Evolutionary conservation across 352 stramenopile genomes (phyloP).

Genomic region (Phytophthora europaea): DNA sequence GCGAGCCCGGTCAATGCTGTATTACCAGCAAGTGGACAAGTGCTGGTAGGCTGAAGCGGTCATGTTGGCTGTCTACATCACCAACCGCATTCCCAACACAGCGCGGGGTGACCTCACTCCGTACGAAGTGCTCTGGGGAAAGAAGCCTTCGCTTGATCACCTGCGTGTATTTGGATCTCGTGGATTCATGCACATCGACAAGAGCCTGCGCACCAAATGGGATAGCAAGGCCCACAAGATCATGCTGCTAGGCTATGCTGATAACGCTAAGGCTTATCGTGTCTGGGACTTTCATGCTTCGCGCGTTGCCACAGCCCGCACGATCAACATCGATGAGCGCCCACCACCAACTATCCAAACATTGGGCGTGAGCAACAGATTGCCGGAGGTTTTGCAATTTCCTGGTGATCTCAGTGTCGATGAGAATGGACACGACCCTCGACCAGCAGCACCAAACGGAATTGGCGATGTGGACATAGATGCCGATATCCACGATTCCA

Average conservation of each 20-base stretch:
- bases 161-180: conserved; percentile 26
- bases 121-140: conserved; percentile 11
- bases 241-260: conserved; percentile 15
- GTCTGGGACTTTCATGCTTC: conserved; percentile 13
- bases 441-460: neutral
- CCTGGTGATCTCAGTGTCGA: neutral
- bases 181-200: conserved; percentile 25
- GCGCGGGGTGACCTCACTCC: neutral
- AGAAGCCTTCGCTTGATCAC: conserved; percentile 17
- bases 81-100: conserved; percentile 18
- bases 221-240: conserved; percentile 18
- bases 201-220: conserved; percentile 15
- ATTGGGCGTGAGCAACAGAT: neutral
- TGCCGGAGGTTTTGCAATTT: neutral
- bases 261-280: conserved; percentile 16
- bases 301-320: neutral
- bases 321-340: too few relatives aligned
- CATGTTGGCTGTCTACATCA: conserved; percentile 13
- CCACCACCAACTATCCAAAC: neutral
- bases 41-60: conserved; percentile 13
- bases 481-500: neutral
- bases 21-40: conserved; percentile 19
- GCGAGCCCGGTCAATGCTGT: conserved; percentile 6
- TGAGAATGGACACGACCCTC: neutral
- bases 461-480: neutral